phyloP scores from a whole-genome alignment of 2,329 filamentous ascomycete genomes.

The Nemania abortiva region DNA sequence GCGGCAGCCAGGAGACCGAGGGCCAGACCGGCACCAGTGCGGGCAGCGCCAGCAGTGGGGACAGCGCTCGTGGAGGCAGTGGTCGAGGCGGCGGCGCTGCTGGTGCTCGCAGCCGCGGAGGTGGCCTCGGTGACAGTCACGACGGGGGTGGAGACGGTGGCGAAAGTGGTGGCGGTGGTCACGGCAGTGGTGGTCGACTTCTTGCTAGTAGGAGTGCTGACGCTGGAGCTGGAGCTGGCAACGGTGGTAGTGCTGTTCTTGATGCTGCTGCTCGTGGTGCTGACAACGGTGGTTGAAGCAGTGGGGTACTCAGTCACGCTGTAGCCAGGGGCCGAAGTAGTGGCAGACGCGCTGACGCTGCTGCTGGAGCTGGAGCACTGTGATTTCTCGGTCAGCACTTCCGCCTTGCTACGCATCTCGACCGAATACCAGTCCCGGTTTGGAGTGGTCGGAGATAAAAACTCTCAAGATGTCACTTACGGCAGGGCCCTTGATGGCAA shows the following conservation, averaged over 20 bases:
- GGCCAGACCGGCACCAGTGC: conserved; percentile 55
- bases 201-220: conserved; percentile 15
- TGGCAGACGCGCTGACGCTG: conserved; percentile 10
- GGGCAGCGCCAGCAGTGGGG: conserved; percentile 49
- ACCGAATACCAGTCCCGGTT: background rate
- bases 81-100: conserved; percentile 19
- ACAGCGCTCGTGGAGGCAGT: conserved; percentile 13
- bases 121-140: conserved; percentile 25
- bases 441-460: background rate
- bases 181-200: conserved; percentile 2
- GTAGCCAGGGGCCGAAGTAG: conserved; percentile 11
- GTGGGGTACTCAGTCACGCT: conserved; percentile 1
- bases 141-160: conserved; percentile 16
- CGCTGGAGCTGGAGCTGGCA: conserved; percentile 8
- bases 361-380: conserved; percentile 26
- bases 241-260: conserved; percentile 12
- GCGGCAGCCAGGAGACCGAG: conserved; percentile 57
- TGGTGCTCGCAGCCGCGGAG: background rate
- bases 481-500: conserved; percentile 60
- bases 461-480: conserved; percentile 24
- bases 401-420: background rate
- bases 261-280: conserved; percentile 19
- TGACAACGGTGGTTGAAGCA: background rate
- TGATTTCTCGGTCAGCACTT: conserved; percentile 17
- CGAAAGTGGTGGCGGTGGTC: conserved; percentile 4